Base-by-base conservation (phyloP, 306 rosid species). In the Dalbergia oliveri region DNA sequence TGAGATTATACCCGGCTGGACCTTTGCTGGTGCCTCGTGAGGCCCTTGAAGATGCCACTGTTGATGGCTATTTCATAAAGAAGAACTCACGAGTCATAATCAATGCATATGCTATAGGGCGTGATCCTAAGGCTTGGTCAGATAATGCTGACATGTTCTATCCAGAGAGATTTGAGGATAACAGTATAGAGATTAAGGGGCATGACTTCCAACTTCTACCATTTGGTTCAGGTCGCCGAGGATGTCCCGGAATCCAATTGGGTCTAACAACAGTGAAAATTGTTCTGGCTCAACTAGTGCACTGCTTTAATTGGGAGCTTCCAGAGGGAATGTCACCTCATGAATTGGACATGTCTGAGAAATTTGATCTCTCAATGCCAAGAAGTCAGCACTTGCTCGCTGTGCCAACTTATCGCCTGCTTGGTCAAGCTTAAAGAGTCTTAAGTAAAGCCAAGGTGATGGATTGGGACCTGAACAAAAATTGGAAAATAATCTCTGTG, bases 211-310 rank as follows among this genome's bases (percentile, higher is more conserved):
- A 39, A 50, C 53, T 84, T 0, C 11, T 84, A 8, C 86, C 86
- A 65, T 84, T 87, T 62, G 88, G 88, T 19, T 76, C 83, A 3
- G 85, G 84, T 9, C 44, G 84, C 0, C 73, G 87, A 63, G 45
- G 79, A 1, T 87, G 87, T 15, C 84, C 84, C 0, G 88, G 88
- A 21, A 19, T 81, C 35, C 86, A 77, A 4, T 43, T 87, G 16
- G 90, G 90, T 5, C 33, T 87, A 1, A 61, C 21, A 11, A 34
- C 53, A 0, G 69, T 63, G 3, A 18, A 35, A 13, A 2, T 61
- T 13, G 15, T 83, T 11, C 11, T 87, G 8, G 86, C 86, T 1
- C 90, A 87, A 9, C 44, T 86, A 6, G 66, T 66, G 9, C 89
- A 83, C 3, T 79, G 69, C 70, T 84, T 87, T 23, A 33, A 66